Evolutionary conservation across 345 rosid genomes (phyloP).

Genomic region (Camelina sativa): DNA sequence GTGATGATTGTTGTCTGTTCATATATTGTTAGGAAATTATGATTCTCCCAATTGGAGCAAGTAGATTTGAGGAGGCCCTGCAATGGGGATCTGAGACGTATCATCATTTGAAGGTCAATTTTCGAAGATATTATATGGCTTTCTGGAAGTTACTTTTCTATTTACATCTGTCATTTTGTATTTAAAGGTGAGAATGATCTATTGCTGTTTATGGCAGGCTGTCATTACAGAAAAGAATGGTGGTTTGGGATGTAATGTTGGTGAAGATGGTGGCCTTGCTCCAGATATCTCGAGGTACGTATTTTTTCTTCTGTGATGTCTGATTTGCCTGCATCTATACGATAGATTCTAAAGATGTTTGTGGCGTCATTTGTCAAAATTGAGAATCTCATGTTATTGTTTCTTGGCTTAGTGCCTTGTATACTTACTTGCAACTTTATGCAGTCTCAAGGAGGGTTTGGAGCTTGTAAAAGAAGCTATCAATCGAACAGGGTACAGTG

Average conservation of each 20-base stretch:
- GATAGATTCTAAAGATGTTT: background rate
- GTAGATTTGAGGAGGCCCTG: conserved; percentile 63
- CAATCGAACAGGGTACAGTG: conserved; percentile 79
- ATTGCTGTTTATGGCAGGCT: conserved; percentile 65
- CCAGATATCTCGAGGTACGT: conserved; percentile 87
- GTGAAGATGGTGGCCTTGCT: conserved; percentile 95
- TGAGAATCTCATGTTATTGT: conserved; percentile 10
- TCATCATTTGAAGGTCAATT: conserved; percentile 79
- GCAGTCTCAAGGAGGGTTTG: conserved; percentile 90
- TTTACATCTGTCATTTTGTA: conserved; percentile 9
- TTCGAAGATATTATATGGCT: conserved; percentile 28
- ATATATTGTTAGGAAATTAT: conserved; percentile 72
- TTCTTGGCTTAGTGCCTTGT: conserved; percentile 21
- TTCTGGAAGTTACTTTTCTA: conserved; percentile 26
- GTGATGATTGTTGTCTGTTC: conserved; percentile 19
- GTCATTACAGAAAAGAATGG: conserved; percentile 85
- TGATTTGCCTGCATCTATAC: conserved; percentile 16
- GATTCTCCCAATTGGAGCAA: conserved; percentile 91
- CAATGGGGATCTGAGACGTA: conserved; percentile 97
- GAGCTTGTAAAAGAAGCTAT: conserved; percentile 94
- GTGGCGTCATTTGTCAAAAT: conserved; percentile 6
- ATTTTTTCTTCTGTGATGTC: conserved; percentile 29
- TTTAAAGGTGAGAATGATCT: conserved; percentile 30
- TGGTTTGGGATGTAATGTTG: conserved; percentile 77
- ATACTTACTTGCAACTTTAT: conserved; percentile 30